Evolutionary conservation across 1,139 yeast genomes (phyloP), one percentile per base, ranked within the genome.

Genomic region (Pichia sp.): DNA sequence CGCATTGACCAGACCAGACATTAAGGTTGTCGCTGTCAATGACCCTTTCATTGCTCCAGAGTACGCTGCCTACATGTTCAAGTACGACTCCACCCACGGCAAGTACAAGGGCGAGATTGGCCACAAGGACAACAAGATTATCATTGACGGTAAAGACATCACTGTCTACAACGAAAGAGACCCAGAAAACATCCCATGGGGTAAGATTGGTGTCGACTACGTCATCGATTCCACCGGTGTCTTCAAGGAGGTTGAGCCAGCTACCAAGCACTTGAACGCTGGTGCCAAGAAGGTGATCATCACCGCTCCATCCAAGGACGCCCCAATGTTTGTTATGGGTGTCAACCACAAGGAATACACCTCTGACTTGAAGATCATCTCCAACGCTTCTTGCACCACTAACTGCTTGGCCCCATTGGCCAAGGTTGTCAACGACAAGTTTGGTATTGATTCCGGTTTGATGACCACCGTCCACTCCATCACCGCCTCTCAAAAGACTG

Each of bases 391-490:
- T 54, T 86, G 95, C 80, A 86, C 95, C 74, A 86, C 95, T 64
- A 86, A 86, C 80, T 85, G 93, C 82, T 80, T 86, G 73, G 95
- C 93, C 65, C 95, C 95, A 73, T 80, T 86, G 73, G 93, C 91
- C 68, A 86, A 86, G 79, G 85, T 85, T 64, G 74, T 86, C 68
- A 79, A 86, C 78, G 93, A 86, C 70, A 75, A 72, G 62, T 86
- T 83, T 72, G 90, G 91, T 67, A 84, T 86, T 67, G 87, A 85
- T 70, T 87, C 85, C 70, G 95, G 91, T 76, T 80, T 86, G 72
- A 86, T 86, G 95, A 86, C 95, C 76, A 86, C 95, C 60, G 89
- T 86, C 64, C 95, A 86, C 80, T 85, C 93, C 69, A 81, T 86
- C 74, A 86, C 95, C 65, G 95, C 95, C 62, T 85, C 95, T 62